Evolutionary conservation across 192 early-diverging fungal genomes (phyloP).

Genomic region (Podila horticola): DNA sequence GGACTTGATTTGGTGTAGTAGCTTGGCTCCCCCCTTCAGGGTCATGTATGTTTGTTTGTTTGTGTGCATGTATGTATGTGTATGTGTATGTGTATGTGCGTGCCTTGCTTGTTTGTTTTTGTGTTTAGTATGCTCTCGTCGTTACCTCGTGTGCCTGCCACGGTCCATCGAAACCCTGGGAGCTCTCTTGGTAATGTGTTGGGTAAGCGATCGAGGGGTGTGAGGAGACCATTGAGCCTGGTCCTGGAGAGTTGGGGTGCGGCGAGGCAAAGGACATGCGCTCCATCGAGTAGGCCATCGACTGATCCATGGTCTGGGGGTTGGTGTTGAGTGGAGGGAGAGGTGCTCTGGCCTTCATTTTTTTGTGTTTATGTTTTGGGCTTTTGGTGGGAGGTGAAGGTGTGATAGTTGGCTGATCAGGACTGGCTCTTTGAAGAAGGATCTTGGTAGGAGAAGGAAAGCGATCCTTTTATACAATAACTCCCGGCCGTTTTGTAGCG

Average conservation of each 20-base stretch:
- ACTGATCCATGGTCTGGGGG: not conserved
- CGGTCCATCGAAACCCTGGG: not conserved
- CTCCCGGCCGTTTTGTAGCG: too few relatives aligned
- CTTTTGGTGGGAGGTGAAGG: not conserved
- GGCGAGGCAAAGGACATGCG: conserved; percentile 1
- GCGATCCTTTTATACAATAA: too few relatives aligned
- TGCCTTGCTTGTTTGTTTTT: too few relatives aligned
- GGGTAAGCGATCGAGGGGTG: conserved; percentile 4
- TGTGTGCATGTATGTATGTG: too few relatives aligned
- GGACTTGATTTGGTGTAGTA: too few relatives aligned
- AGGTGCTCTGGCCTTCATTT: not conserved
- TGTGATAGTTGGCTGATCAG: not conserved
- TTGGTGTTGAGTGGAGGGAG: conserved; percentile 1
- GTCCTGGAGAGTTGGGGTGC: not conserved
- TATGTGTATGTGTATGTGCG: too few relatives aligned
- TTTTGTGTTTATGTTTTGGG: not conserved
- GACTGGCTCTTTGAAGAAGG: not conserved
- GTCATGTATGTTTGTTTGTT: too few relatives aligned
- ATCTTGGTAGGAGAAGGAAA: too few relatives aligned
- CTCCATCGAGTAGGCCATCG: conserved; percentile 5
- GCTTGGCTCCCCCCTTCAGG: too few relatives aligned
- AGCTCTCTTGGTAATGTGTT: not conserved
- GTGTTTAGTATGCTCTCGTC: too few relatives aligned
- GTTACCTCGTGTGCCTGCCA: conserved; percentile 1
- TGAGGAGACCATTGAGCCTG: not conserved